phyloP scores from a whole-genome alignment of 208 protist genomes.

The Wallacemonas sp. region DNA sequence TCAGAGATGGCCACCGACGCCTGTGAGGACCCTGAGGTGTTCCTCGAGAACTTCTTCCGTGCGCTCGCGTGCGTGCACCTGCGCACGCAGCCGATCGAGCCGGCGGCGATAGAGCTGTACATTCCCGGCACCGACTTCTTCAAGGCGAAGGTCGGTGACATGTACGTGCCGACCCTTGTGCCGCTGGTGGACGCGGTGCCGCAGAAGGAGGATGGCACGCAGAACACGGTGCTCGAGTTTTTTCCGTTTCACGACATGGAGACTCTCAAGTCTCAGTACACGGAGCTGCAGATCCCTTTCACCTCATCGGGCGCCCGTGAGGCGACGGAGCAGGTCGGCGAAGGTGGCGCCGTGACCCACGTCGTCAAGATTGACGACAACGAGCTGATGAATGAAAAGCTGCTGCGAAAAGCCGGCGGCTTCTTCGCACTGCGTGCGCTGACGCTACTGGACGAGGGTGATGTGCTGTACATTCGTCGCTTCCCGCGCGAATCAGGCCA shows the following conservation, averaged over 20 bases:
- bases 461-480: slow-evolving; percentile 71
- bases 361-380: slow-evolving; percentile 23
- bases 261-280: slow-evolving; percentile 35
- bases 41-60: slow-evolving; percentile 76
- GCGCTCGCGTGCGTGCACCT: slow-evolving; percentile 63
- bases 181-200: slow-evolving; percentile 78
- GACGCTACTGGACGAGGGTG: slow-evolving; percentile 49
- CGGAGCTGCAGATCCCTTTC: slow-evolving; percentile 46
- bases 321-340: slow-evolving; percentile 12
- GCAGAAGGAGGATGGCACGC: slow-evolving; percentile 69
- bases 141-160: slow-evolving; percentile 75
- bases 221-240: slow-evolving; percentile 81
- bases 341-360: slow-evolving; percentile 7
- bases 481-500: slow-evolving; percentile 40
- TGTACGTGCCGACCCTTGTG: slow-evolving; percentile 85
- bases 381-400: slow-evolving; percentile 40
- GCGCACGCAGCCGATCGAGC: slow-evolving; percentile 81
- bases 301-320: slow-evolving; percentile 18
- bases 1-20: slow-evolving; percentile 85
- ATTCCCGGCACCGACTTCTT: slow-evolving; percentile 86
- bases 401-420: slow-evolving; percentile 32
- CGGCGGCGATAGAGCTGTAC: slow-evolving; percentile 44
- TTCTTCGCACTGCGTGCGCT: slow-evolving; percentile 86
- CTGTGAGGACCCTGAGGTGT: slow-evolving; percentile 83
- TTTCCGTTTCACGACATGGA: slow-evolving; percentile 51